Percentiles rank a stretch among this genome's conserved stretches.
Evolutionary conservation across 192 early-diverging fungal genomes (phyloP).

Genomic region (Coemansia umbellata): DNA sequence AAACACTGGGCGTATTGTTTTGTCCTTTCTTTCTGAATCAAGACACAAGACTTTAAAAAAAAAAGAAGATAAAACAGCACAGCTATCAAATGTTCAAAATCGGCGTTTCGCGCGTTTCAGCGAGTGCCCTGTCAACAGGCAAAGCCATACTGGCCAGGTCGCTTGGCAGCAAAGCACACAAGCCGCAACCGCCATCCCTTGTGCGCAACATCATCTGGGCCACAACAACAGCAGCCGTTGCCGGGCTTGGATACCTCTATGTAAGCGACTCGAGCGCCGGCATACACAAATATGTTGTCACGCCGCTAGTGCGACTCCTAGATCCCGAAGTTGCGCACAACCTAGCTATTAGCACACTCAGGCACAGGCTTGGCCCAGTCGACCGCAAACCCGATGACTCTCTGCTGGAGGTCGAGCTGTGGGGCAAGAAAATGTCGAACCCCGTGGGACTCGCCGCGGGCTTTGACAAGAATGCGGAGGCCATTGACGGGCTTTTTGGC

Average conservation of each 20-base stretch:
- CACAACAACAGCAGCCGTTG: conserved; percentile 31
- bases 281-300: conserved; percentile 59
- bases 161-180: conserved; percentile 5
- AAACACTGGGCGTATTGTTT: too few relatives aligned
- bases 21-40: not conserved
- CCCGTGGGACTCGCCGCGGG: conserved; percentile 87
- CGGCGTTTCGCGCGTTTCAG: not conserved
- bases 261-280: conserved; percentile 70
- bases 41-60: not conserved
- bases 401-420: conserved; percentile 60
- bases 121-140: not conserved
- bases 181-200: conserved; percentile 20
- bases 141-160: not conserved
- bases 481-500: conserved; percentile 74
- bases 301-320: conserved; percentile 66
- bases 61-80: too few relatives aligned
- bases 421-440: conserved; percentile 68
- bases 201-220: conserved; percentile 28
- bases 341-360: conserved; percentile 58
- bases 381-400: conserved; percentile 59
- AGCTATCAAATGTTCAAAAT: conserved; percentile 8
- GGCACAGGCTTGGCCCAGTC: conserved; percentile 58
- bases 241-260: conserved; percentile 54
- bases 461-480: conserved; percentile 89
- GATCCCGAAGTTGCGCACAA: conserved; percentile 77